Evolutionary conservation across 2,329 filamentous ascomycete genomes (phyloP), one percentile per base, ranked within the genome.

Genomic region (Aspergillus ochraceoroseus): DNA sequence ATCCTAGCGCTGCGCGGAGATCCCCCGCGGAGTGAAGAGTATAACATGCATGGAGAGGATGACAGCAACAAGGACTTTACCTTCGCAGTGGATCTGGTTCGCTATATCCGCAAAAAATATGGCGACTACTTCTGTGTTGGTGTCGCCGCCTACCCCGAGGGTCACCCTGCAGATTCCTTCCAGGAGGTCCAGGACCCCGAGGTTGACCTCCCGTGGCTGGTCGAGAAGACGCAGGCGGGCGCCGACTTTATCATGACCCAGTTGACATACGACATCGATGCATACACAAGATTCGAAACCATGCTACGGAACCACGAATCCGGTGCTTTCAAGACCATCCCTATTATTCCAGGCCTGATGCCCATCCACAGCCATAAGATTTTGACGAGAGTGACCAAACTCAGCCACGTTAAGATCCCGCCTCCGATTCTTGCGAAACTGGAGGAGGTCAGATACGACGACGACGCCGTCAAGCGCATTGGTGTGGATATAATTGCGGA

Each of bases 221-320:
- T 94, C 7, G 88, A 95, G 52, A 98, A 98, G 74, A 84, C 83
- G 1, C 74, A 83, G 54, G 92, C 92, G 3, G 92, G 92, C 1
- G 92, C 89, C 35, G 89, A 96, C 67, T 98, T 98, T 60, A 85
- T 98, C 66, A 95, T 98, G 87, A 96, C 92, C 1, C 92, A 98
- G 65, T 75, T 98, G 6, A 96, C 95, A 66, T 98, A 95, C 64
- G 88, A 96, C 59, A 76, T 88, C 15, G 74, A 85, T 3, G 86
- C 86, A 12, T 98, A 94, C 61, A 76, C 82, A 40, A 72, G 72
- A 22, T 96, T 94, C 58, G 90, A 96, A 68, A 75, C 71, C 49
- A 77, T 74, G 35, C 65, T 98, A 51, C 74, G 88, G 45, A 77
- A 82, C 38, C 87, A 98, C 57, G 79, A 86, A 32, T 94, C 86